phyloP scores from a whole-genome alignment of 2,329 filamentous ascomycete species.

The Aureobasidium sp. region DNA sequence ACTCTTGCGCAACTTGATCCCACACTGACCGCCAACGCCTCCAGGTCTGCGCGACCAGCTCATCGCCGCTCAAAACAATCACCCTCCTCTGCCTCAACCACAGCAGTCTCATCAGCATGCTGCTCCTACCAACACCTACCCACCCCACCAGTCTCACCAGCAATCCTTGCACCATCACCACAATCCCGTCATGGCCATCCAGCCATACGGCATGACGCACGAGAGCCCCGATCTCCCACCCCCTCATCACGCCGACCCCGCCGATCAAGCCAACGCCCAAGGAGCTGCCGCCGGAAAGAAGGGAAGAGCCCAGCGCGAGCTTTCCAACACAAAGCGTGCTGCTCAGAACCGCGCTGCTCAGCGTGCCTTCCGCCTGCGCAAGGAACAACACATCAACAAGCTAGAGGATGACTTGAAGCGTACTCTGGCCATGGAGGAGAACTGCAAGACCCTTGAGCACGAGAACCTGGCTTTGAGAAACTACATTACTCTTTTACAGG shows the following conservation, averaged over 20 bases:
- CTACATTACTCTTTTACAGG: constrained; percentile 93
- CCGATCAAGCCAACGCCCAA: constrained; percentile 26
- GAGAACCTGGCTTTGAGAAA: constrained; percentile 94
- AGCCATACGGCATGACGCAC: constrained; percentile 14
- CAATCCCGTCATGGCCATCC: constrained; percentile 23
- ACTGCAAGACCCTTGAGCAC: constrained; percentile 81
- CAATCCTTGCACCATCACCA: constrained; percentile 39
- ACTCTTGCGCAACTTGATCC: neutral
- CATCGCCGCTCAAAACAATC: constrained; percentile 57
- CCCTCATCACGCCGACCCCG: neutral
- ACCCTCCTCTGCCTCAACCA: constrained; percentile 35
- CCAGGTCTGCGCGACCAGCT: constrained; percentile 70
- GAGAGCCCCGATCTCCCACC: neutral
- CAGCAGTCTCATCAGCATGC: constrained; percentile 40
- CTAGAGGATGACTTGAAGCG: constrained; percentile 94
- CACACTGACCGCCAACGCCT: constrained; percentile 21
- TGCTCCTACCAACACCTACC: constrained; percentile 39
- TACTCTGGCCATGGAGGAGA: constrained; percentile 77
- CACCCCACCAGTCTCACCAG: constrained; percentile 41
- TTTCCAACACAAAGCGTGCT: constrained; percentile 96
- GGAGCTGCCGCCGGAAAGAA: constrained; percentile 57
- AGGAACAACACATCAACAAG: constrained; percentile 98
- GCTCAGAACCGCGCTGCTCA: constrained; percentile 98
- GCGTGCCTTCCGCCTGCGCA: constrained; percentile 97
- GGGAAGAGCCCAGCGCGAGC: constrained; percentile 82